These are phyloP conservation scores for Saccharomycopsis javanensis DNA, from an alignment of 805 yeast genomes.

Conservation along the genomic window DNA sequence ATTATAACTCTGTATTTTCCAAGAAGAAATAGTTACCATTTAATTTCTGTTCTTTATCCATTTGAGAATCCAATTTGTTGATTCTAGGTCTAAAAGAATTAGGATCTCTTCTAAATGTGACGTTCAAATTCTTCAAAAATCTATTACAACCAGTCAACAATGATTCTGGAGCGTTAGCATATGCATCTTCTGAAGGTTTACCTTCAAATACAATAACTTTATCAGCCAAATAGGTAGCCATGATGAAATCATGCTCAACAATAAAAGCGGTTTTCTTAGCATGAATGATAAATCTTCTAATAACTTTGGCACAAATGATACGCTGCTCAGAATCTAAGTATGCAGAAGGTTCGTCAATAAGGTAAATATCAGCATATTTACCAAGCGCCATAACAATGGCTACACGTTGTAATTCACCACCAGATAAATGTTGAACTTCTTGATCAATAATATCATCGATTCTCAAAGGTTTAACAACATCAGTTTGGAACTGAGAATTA, in stretches of 20 bases:
- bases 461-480: conserved; percentile 89
- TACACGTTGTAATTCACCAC: conserved; percentile 99
- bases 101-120: conserved; percentile 99
- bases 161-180: conserved; percentile 84
- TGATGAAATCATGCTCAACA: conserved; percentile 99
- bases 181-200: conserved; percentile 73
- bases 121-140: conserved; percentile 93
- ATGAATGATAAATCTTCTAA: conserved; percentile 91
- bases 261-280: conserved; percentile 97
- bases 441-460: conserved; percentile 94
- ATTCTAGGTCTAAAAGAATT: conserved; percentile 97
- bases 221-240: conserved; percentile 99
- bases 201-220: conserved; percentile 98
- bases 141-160: conserved; percentile 94
- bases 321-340: conserved; percentile 99
- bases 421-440: conserved; percentile 94
- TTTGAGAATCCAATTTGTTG: conserved; percentile 93
- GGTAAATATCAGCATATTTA: conserved; percentile 87
- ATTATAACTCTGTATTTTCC: conserved; percentile 21
- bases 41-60: conserved; percentile 96
- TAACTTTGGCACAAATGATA: conserved; percentile 96
- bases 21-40: conserved; percentile 93
- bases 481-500: conserved; percentile 96
- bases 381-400: conserved; percentile 95
- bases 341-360: conserved; percentile 98